Percentiles rank a stretch among this genome's conserved stretches.
phyloP scores from a whole-genome alignment of 2,329 filamentous ascomycete species.

The Penicillium sp. region DNA sequence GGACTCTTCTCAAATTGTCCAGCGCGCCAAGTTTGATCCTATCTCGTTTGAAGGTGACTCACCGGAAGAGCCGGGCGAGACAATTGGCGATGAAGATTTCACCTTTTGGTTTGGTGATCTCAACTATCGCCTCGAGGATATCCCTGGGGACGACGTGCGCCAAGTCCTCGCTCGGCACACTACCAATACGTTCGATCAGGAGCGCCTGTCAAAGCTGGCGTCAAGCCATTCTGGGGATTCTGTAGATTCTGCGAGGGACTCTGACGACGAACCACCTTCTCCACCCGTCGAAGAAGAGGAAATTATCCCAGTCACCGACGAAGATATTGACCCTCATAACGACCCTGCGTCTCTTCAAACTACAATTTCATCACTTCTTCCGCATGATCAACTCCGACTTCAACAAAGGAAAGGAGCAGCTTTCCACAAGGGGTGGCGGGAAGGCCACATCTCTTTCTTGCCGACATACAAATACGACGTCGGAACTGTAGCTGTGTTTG shows the following conservation, averaged over 20 bases:
- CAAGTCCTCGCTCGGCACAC: conserved; percentile 80
- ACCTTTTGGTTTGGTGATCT: conserved; percentile 95
- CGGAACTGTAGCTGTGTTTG: conserved; percentile 87
- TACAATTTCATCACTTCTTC: conserved; percentile 79
- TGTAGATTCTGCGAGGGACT: neutral
- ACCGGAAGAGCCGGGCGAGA: conserved; percentile 58
- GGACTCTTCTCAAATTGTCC: conserved; percentile 78
- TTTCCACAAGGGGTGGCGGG: conserved; percentile 88
- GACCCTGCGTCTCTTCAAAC: conserved; percentile 86
- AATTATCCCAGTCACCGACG: conserved; percentile 46
- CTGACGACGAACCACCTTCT: conserved; percentile 4
- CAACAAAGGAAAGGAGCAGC: conserved; percentile 73
- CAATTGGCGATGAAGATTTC: conserved; percentile 87
- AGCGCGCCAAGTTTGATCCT: conserved; percentile 74
- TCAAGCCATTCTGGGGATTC: conserved; percentile 2
- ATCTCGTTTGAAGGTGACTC: conserved; percentile 63
- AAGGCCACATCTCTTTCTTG: conserved; percentile 82
- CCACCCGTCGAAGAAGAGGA: conserved; percentile 7
- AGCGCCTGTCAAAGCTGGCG: conserved; percentile 36
- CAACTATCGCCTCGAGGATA: conserved; percentile 85
- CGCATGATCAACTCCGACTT: conserved; percentile 80
- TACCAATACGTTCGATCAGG: conserved; percentile 69
- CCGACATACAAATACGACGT: conserved; percentile 98
- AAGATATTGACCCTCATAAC: conserved; percentile 67
- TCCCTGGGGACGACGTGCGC: conserved; percentile 87